Evolutionary conservation across 1,284 basidiomycete genomes (phyloP).

Genomic region (Moesziomyces antarcticus): DNA sequence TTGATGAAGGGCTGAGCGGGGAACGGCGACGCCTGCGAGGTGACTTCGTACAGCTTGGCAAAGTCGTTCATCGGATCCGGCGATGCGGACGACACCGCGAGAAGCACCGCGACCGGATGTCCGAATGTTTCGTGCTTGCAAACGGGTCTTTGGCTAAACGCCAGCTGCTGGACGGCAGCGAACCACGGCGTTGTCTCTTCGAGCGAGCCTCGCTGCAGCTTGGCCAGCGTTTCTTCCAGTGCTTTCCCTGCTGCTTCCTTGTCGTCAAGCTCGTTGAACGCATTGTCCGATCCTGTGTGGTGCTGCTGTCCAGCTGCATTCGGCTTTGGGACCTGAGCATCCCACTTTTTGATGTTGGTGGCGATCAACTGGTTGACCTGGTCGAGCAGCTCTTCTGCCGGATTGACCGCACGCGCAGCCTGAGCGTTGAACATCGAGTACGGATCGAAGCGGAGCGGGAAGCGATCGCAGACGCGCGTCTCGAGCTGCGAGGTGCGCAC

Average conservation of each 20-base stretch:
- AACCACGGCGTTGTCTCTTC: slow-evolving; percentile 57
- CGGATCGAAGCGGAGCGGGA: slow-evolving; percentile 60
- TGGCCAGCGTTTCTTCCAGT: slow-evolving; percentile 19
- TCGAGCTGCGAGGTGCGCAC: slow-evolving; percentile 64
- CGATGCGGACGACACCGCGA: slow-evolving; percentile 56
- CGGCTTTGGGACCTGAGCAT: slow-evolving; percentile 16
- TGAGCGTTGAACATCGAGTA: slow-evolving; percentile 47
- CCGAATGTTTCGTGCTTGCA: slow-evolving; percentile 56
- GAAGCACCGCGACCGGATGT: slow-evolving; percentile 47
- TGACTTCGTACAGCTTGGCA: slow-evolving; percentile 58
- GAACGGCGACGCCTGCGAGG: slow-evolving; percentile 44
- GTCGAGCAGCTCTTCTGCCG: slow-evolving; percentile 45
- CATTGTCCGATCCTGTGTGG: background rate
- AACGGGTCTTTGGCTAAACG: slow-evolving; percentile 39
- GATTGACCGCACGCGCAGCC: slow-evolving; percentile 15
- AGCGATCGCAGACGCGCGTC: slow-evolving; percentile 46
- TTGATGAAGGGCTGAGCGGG: slow-evolving; percentile 56
- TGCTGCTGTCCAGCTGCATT: background rate
- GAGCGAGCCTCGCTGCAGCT: slow-evolving; percentile 21
- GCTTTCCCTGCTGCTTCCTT: background rate
- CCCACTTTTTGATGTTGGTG: slow-evolving; percentile 49
- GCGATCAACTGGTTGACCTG: slow-evolving; percentile 50
- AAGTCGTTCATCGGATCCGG: slow-evolving; percentile 66
- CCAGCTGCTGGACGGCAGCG: slow-evolving; percentile 40
- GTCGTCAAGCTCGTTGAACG: slow-evolving; percentile 4